These are phyloP conservation scores for Amniculicola lignicola DNA, from an alignment of 495 filamentous ascomycete genomes.

Conservation along the genomic window DNA sequence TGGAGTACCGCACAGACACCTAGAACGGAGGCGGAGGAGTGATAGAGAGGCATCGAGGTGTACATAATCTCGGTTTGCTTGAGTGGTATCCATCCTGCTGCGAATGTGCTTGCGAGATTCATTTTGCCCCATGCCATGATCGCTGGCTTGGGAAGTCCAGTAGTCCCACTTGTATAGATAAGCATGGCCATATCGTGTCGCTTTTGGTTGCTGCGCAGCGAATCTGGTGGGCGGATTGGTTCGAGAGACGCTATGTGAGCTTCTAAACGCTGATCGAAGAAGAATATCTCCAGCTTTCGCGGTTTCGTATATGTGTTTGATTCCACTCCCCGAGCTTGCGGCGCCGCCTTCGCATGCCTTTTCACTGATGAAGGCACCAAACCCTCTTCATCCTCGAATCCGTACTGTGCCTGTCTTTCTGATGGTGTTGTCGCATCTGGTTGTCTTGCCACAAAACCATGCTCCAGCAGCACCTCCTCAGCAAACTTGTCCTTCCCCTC, in stretches of 20 bases:
- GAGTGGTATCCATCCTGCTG: conserved; percentile 56
- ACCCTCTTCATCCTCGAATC: conserved; percentile 5
- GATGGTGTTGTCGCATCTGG: not conserved
- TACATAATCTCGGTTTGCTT: conserved; percentile 68
- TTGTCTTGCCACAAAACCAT: conserved; percentile 37
- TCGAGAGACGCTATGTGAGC: conserved; percentile 16
- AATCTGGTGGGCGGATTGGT: conserved; percentile 24
- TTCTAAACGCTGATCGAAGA: conserved; percentile 60
- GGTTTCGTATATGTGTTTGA: not conserved
- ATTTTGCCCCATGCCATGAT: conserved; percentile 76
- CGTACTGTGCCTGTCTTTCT: conserved; percentile 16
- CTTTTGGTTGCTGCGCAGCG: conserved; percentile 16
- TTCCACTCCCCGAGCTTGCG: not conserved
- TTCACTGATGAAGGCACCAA: not conserved
- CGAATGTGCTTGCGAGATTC: conserved; percentile 53
- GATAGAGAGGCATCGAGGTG: conserved; percentile 96
- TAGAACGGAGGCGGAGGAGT: conserved; percentile 74
- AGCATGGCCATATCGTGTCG: conserved; percentile 38
- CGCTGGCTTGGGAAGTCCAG: conserved; percentile 83
- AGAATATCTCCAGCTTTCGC: conserved; percentile 53
- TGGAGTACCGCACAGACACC: conserved; percentile 60
- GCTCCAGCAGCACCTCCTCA: conserved; percentile 45
- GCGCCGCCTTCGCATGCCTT: not conserved
- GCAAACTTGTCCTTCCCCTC: conserved; percentile 57
- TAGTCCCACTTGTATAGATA: conserved; percentile 40